Conservation (phyloP, 352 stramenopile species). For the Phytopythium kandeliae region DNA sequence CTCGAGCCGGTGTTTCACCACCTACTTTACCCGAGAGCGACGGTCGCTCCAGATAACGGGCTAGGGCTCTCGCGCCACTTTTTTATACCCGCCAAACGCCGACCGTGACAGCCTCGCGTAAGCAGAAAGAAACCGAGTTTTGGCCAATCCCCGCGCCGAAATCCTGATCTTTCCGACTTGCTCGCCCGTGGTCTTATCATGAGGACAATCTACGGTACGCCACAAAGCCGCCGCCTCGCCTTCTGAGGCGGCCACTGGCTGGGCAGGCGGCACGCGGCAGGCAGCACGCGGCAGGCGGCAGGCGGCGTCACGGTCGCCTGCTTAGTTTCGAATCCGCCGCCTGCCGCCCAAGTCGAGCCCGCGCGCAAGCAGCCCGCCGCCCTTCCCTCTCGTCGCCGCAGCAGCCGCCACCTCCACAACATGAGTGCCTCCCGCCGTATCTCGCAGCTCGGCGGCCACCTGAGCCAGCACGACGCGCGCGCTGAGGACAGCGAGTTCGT, state of each 20-base stretch:
- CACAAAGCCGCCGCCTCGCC: too few species aligned
- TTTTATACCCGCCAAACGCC: conserved; percentile 28
- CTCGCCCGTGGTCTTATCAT: neutral
- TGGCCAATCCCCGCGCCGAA: conserved; percentile 11
- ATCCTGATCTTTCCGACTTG: conserved; percentile 25
- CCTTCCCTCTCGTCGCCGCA: neutral
- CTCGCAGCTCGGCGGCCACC: conserved; percentile 62
- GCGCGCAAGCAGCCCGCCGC: neutral
- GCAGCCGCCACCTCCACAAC: neutral
- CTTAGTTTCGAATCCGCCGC: conserved; percentile 47
- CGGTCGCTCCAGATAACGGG: neutral
- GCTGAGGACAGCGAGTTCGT: conserved; percentile 57
- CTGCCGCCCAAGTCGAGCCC: conserved; percentile 14
- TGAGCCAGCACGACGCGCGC: conserved; percentile 47
- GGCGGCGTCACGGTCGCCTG: neutral
- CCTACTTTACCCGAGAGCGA: neutral
- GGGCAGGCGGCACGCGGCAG: too few species aligned
- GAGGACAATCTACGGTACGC: too few species aligned
- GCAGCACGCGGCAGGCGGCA: too few species aligned
- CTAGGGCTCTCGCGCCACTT: neutral
- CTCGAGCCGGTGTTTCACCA: neutral
- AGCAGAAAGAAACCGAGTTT: conserved; percentile 17
- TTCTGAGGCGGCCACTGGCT: too few species aligned
- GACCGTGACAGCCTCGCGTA: conserved; percentile 52
- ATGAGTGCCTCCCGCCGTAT: conserved; percentile 75